Percentiles rank a stretch among this genome's conserved stretches.
phyloP scores from a whole-genome alignment of 306 rosid species.

The Cucurbita argyrosperma region DNA sequence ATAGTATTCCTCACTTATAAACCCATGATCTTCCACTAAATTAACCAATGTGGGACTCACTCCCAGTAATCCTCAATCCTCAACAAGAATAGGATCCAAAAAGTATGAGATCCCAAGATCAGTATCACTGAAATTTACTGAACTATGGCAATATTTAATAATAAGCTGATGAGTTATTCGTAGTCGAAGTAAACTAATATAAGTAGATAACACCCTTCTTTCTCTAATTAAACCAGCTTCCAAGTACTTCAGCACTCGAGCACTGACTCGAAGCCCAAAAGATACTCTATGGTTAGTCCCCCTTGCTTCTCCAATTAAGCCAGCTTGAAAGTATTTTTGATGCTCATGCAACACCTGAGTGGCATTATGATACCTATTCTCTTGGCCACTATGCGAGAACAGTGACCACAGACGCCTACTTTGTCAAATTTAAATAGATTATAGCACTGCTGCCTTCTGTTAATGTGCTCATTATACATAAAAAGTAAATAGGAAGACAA shows the following conservation, averaged over 20 bases:
- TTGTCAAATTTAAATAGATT: neutral
- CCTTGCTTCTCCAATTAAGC: neutral
- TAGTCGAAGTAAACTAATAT: neutral
- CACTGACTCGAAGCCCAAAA: neutral
- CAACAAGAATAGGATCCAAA: no score
- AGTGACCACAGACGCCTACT: neutral
- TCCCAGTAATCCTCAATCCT: no score
- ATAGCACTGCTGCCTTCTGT: neutral
- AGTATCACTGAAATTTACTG: neutral
- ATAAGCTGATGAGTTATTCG: neutral
- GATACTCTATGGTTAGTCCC: neutral
- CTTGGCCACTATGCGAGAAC: neutral
- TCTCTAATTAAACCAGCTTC: neutral
- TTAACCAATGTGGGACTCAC: no score
- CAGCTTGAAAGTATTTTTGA: neutral
- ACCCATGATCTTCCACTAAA: no score
- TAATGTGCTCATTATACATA: neutral
- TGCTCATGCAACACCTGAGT: neutral
- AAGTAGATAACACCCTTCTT: neutral
- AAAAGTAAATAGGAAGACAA: neutral
- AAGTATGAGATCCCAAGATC: neutral
- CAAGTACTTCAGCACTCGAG: neutral
- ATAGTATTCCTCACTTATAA: no score
- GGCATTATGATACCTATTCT: neutral
- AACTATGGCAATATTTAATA: neutral